Conservation (phyloP, 2,329 filamentous ascomycete genomes). For the Berkeleyomyces rouxiae region DNA sequence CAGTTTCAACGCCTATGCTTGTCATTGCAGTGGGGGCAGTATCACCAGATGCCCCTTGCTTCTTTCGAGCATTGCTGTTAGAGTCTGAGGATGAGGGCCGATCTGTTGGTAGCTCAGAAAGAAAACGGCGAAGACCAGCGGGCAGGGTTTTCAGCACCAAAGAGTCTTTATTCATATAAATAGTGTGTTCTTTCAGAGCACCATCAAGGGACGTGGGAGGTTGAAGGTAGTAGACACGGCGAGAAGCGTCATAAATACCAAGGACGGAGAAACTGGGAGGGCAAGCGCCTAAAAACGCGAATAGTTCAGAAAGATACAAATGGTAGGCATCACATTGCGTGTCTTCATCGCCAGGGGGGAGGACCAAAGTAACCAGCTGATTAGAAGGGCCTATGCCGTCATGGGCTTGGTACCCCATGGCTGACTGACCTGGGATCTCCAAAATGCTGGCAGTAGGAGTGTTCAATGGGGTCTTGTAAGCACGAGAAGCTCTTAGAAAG, state of each 20-base stretch:
- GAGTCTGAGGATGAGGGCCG: not conserved
- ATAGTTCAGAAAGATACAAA: constrained; percentile 10
- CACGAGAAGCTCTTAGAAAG: not conserved
- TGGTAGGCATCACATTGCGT: constrained; percentile 12
- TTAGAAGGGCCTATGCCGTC: not conserved
- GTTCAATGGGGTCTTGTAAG: constrained; percentile 4
- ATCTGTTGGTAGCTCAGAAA: constrained; percentile 5
- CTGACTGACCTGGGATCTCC: not conserved
- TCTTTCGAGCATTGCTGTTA: not conserved
- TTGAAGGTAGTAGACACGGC: constrained; percentile 13
- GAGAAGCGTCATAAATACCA: constrained; percentile 13
- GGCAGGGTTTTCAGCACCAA: constrained; percentile 5
- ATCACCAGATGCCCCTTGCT: not conserved
- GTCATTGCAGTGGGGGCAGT: not conserved
- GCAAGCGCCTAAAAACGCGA: constrained; percentile 9
- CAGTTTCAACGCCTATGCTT: constrained; percentile 9
- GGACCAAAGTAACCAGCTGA: constrained; percentile 11
- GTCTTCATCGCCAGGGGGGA: constrained; percentile 5
- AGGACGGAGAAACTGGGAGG: constrained; percentile 10
- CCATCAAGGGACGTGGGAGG: constrained; percentile 12
- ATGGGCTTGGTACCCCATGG: not conserved
- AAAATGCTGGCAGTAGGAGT: constrained; percentile 10
- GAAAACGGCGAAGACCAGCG: constrained; percentile 12
- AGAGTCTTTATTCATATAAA: not conserved
- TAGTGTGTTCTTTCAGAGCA: not conserved